These are phyloP conservation scores for Talaromyces nanjingensis DNA, from an alignment of 495 filamentous ascomycete species.

Conservation along the genomic window DNA sequence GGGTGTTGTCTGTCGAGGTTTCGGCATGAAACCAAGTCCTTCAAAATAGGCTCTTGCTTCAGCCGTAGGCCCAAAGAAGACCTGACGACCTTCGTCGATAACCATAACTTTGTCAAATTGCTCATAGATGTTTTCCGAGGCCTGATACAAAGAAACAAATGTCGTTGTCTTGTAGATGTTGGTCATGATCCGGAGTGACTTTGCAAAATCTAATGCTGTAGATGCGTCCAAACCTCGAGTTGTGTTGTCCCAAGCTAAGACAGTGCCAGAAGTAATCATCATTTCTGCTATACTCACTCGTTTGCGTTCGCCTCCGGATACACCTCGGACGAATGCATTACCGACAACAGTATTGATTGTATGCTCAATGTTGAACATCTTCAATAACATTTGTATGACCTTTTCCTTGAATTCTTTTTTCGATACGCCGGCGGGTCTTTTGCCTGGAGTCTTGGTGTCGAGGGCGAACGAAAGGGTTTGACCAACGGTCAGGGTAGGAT, in stretches of 20 bases:
- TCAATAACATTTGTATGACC: slow-evolving; percentile 63
- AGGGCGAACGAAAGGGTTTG: slow-evolving; percentile 79
- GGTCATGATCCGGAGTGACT: slow-evolving; percentile 69
- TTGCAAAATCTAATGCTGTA: slow-evolving; percentile 66
- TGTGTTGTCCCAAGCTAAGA: slow-evolving; percentile 78
- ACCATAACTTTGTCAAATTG: slow-evolving; percentile 86
- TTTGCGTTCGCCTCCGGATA: slow-evolving; percentile 82
- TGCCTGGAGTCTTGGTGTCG: slow-evolving; percentile 72
- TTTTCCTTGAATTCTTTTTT: slow-evolving; percentile 64
- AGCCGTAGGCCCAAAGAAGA: slow-evolving; percentile 68
- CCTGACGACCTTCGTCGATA: slow-evolving; percentile 69
- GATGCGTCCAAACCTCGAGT: slow-evolving; percentile 79
- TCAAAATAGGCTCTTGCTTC: slow-evolving; percentile 77
- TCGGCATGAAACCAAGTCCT: slow-evolving; percentile 67
- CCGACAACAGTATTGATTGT: slow-evolving; percentile 76
- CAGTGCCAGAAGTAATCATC: slow-evolving; percentile 64
- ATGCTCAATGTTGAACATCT: slow-evolving; percentile 85
- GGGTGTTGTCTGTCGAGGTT: slow-evolving; percentile 75
- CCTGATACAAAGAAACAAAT: slow-evolving; percentile 78
- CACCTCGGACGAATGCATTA: slow-evolving; percentile 70
- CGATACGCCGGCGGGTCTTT: slow-evolving; percentile 58
- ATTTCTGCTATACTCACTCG: slow-evolving; percentile 47
- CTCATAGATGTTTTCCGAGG: slow-evolving; percentile 75
- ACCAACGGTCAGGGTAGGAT: slow-evolving; percentile 73
- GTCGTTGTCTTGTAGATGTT: slow-evolving; percentile 74